Evolutionary conservation across 2,329 filamentous ascomycete species (phyloP).

Genomic region (Amesomyces nigricolor): DNA sequence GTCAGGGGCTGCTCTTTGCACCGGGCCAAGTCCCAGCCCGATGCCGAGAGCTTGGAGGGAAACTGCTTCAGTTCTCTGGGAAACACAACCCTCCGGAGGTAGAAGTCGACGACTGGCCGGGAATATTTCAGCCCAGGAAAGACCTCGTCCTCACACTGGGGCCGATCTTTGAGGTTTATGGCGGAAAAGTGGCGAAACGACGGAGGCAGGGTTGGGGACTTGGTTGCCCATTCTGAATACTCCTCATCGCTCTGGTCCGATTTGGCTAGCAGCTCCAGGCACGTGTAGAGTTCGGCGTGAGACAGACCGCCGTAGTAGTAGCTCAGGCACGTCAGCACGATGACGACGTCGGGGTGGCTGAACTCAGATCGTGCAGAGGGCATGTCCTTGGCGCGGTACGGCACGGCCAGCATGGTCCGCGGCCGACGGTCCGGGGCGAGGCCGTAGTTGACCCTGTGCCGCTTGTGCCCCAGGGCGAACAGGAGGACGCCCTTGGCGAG

Average conservation of each 20-base stretch:
- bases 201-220: conserved; percentile 43
- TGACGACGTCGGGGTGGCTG: conserved; percentile 61
- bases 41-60: conserved; percentile 55
- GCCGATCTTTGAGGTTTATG: conserved; percentile 54
- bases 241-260: conserved; percentile 52
- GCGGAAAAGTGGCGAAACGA: conserved; percentile 42
- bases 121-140: conserved; percentile 49
- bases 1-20: conserved; percentile 44
- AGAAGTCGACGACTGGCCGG: conserved; percentile 54
- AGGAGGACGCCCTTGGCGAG: conserved; percentile 55
- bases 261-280: conserved; percentile 46
- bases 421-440: conserved; percentile 45
- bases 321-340: conserved; percentile 58
- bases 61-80: conserved; percentile 61
- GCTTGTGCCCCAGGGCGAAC: conserved; percentile 54
- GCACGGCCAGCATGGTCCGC: conserved; percentile 47
- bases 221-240: conserved; percentile 45
- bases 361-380: conserved; percentile 60
- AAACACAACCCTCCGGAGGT: conserved; percentile 59
- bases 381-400: conserved; percentile 58
- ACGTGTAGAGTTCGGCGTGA: conserved; percentile 42
- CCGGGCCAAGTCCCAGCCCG: conserved; percentile 57
- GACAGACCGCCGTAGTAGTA: conserved; percentile 61
- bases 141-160: conserved; percentile 42
- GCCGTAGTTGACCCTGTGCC: conserved; percentile 63